Evolutionary conservation across 2,329 filamentous ascomycete genomes (phyloP).

Genomic region (Neocucurbitaria cava): DNA sequence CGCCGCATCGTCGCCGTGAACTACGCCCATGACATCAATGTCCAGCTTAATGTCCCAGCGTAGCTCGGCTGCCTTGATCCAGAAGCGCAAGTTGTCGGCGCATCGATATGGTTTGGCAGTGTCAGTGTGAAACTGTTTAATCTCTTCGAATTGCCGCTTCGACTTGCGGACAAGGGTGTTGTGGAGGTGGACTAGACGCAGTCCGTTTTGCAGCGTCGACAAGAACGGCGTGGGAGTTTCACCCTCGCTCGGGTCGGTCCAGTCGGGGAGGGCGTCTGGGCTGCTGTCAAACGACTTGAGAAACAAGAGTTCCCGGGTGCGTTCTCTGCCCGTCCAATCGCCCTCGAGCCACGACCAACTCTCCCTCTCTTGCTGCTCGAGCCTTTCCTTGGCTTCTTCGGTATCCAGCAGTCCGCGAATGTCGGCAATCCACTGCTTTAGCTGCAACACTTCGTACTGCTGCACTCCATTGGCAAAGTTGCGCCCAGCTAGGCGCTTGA

Average conservation of each 20-base stretch:
- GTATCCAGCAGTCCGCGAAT: conserved; percentile 77
- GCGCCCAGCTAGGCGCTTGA: conserved; percentile 89
- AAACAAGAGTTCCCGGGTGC: conserved; percentile 82
- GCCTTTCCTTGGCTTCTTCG: conserved; percentile 78
- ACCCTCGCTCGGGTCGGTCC: conserved; percentile 64
- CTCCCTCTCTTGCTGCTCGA: conserved; percentile 74
- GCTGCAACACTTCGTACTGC: conserved; percentile 76
- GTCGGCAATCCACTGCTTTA: conserved; percentile 79
- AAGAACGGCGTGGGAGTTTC: conserved; percentile 77
- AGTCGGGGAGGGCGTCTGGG: conserved; percentile 68
- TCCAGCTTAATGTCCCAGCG: conserved; percentile 87
- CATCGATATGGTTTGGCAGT: conserved; percentile 92
- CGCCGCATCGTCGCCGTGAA: conserved; percentile 72
- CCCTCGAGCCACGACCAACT: conserved; percentile 82
- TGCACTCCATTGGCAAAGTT: conserved; percentile 85
- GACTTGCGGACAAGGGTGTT: conserved; percentile 88
- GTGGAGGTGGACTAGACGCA: conserved; percentile 84
- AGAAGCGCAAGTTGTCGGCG: conserved; percentile 93
- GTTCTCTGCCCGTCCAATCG: conserved; percentile 75
- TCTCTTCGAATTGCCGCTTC: conserved; percentile 84
- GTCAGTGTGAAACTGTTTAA: conserved; percentile 89
- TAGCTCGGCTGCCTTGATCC: conserved; percentile 94
- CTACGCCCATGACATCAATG: conserved; percentile 85
- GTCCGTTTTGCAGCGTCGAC: conserved; percentile 74
- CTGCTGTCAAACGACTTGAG: conserved; percentile 74